phyloP scores from a whole-genome alignment of 768 basidiomycete genomes.

The Boletus edulis region DNA sequence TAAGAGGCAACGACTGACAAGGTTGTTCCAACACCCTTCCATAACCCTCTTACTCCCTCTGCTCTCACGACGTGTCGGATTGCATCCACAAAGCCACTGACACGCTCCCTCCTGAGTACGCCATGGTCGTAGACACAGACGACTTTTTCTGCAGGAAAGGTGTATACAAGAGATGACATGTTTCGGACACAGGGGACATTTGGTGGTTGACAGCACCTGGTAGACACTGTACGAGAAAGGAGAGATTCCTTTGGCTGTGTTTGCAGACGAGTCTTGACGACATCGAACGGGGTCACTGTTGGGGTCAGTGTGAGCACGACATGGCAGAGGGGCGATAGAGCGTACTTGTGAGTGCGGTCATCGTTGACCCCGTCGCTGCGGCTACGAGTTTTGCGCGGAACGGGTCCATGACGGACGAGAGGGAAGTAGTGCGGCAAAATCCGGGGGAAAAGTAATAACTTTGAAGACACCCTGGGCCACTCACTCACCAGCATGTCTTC shows the following conservation, averaged over 20 bases:
- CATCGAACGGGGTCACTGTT: slow-evolving; percentile 98
- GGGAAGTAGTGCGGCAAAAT: slow-evolving; percentile 18
- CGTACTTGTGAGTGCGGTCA: slow-evolving; percentile 83
- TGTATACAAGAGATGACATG: slow-evolving; percentile 70
- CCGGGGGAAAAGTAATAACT: slow-evolving; percentile 14
- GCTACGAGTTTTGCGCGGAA: slow-evolving; percentile 79
- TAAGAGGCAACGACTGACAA: slow-evolving; percentile 50
- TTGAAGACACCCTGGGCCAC: neutral
- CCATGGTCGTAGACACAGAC: slow-evolving; percentile 82
- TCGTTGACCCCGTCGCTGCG: slow-evolving; percentile 72
- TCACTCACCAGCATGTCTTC: slow-evolving; percentile 16
- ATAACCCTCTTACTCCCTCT: slow-evolving; percentile 83
- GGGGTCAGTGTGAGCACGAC: slow-evolving; percentile 4
- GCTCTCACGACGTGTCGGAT: slow-evolving; percentile 74
- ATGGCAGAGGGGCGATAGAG: slow-evolving; percentile 1
- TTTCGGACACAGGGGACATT: slow-evolving; percentile 57
- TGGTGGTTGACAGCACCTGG: slow-evolving; percentile 69
- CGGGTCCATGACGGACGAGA: slow-evolving; percentile 47
- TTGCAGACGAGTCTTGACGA: slow-evolving; percentile 94
- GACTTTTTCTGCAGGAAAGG: slow-evolving; percentile 57
- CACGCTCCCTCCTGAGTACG: slow-evolving; percentile 64
- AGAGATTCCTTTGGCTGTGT: slow-evolving; percentile 71
- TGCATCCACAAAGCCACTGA: slow-evolving; percentile 85
- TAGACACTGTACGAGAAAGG: slow-evolving; percentile 51
- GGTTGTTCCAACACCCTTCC: slow-evolving; percentile 94